A percentile compares a stretch with the other conserved stretches of the same genome.
These are phyloP conservation scores for Pulicaria dysenterica DNA, from an alignment of 129 eudicot genomes.

Conservation along the genomic window DNA sequence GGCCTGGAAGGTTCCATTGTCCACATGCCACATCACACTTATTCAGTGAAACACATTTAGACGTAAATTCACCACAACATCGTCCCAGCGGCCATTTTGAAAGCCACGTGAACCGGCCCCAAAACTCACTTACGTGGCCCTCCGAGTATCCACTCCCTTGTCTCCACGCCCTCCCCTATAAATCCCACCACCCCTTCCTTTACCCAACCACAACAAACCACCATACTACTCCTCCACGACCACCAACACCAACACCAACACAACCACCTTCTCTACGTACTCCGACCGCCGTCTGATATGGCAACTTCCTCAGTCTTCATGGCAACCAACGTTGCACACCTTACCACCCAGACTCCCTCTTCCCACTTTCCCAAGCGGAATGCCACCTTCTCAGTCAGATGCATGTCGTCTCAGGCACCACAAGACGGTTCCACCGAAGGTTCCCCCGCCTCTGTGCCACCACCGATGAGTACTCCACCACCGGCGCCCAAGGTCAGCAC, in stretches of 20 bases:
- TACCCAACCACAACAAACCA: neutral
- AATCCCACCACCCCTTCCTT: neutral
- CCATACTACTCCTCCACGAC: neutral
- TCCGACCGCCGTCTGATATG: neutral
- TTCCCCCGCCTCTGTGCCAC: neutral
- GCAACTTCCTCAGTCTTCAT: slow-evolving; percentile 48
- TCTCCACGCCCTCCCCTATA: slow-evolving; percentile 23
- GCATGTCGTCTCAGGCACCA: slow-evolving; percentile 30
- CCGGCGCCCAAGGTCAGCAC: slow-evolving; percentile 58
- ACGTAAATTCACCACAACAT: slow-evolving; percentile 19
- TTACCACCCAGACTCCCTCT: neutral
- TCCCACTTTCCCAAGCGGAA: neutral
- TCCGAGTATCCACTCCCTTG: slow-evolving; percentile 51
- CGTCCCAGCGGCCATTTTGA: neutral
- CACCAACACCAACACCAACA: neutral
- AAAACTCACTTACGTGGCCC: slow-evolving; percentile 56
- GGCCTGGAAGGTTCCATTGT: neutral
- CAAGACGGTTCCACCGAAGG: slow-evolving; percentile 27
- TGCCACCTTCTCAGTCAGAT: slow-evolving; percentile 16
- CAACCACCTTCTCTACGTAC: neutral
- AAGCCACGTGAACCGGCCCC: slow-evolving; percentile 27
- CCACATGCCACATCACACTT: neutral
- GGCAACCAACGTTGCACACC: slow-evolving; percentile 15
- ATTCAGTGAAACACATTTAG: slow-evolving; percentile 8
- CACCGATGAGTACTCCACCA: slow-evolving; percentile 28